Evolutionary conservation across 2,329 filamentous ascomycete genomes (phyloP).

Genomic region (Xylariomycetidae sp.): DNA sequence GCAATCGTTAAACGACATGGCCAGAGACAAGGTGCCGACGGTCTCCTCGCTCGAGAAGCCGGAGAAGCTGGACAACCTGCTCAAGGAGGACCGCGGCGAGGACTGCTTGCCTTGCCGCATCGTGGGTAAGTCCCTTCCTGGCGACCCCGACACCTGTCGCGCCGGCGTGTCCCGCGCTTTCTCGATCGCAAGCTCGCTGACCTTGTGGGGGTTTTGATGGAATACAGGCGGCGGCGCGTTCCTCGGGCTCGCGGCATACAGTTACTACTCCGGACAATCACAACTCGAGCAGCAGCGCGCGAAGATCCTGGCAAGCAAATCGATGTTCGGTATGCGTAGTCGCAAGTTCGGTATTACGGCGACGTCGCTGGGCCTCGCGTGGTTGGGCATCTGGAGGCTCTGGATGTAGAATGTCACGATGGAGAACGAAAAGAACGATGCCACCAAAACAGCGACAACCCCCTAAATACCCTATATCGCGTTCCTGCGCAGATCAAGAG

Average conservation of each 20-base stretch:
- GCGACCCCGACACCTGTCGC: not conserved
- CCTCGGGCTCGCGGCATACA: conserved; percentile 69
- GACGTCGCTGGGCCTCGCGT: conserved; percentile 62
- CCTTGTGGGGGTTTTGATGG: not conserved
- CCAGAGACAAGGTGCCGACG: conserved; percentile 42
- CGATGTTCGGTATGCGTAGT: conserved; percentile 66
- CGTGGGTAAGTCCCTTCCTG: conserved; percentile 49
- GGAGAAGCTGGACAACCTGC: conserved; percentile 53
- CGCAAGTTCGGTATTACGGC: conserved; percentile 60
- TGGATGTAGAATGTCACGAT: conserved; percentile 39
- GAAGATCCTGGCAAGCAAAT: conserved; percentile 62
- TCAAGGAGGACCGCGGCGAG: conserved; percentile 50
- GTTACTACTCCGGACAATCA: conserved; percentile 66
- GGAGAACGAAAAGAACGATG: not conserved
- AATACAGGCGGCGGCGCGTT: conserved; percentile 67
- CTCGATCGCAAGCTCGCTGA: not conserved
- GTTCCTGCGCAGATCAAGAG: too few species aligned
- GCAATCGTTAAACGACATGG: too few species aligned
- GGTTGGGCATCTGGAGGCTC: conserved; percentile 64
- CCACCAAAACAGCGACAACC: too few species aligned
- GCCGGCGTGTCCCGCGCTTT: not conserved
- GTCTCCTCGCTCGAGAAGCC: conserved; percentile 52
- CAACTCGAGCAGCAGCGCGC: conserved; percentile 63
- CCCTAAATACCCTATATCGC: too few species aligned
- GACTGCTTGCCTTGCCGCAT: conserved; percentile 68